These are phyloP conservation scores for Penicillium corylophilum DNA, from an alignment of 2,329 filamentous ascomycete species.

Conservation along the genomic window DNA sequence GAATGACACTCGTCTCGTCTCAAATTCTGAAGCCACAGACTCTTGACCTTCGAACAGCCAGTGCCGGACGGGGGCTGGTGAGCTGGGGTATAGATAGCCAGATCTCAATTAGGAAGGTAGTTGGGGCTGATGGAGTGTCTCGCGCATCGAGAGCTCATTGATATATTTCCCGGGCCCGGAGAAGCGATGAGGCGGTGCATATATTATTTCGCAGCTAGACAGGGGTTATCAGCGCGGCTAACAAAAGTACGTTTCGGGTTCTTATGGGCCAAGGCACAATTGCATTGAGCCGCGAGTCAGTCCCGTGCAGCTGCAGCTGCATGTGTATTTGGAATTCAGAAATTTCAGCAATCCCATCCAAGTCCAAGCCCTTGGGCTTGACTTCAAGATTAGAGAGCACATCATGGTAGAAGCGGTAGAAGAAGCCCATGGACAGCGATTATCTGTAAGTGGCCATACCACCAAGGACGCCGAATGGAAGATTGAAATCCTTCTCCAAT, in stretches of 20 bases:
- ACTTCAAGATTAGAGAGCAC: constrained; percentile 61
- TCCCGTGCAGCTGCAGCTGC: neutral
- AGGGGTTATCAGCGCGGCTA: constrained; percentile 3
- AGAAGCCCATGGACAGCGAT: constrained; percentile 86
- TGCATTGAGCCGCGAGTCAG: neutral
- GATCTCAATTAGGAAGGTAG: constrained; percentile 1
- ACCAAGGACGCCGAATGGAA: constrained; percentile 86
- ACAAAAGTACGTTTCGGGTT: constrained; percentile 5
- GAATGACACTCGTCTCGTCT: too few species aligned
- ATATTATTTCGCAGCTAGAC: constrained; percentile 1
- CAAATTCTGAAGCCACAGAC: too few species aligned
- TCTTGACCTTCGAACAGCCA: too few species aligned
- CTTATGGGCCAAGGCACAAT: constrained; percentile 1
- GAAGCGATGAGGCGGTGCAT: neutral
- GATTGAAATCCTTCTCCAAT: constrained; percentile 83
- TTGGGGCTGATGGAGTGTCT: neutral
- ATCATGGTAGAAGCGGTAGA: constrained; percentile 96
- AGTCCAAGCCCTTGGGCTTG: constrained; percentile 58
- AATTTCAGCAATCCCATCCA: constrained; percentile 77
- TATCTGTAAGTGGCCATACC: constrained; percentile 97
- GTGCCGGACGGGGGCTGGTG: too few species aligned
- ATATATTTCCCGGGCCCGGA: neutral
- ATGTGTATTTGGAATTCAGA: neutral
- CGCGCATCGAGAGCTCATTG: neutral
- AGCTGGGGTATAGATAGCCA: neutral